A percentile compares a stretch with the other conserved stretches of the same genome.
Evolutionary conservation across 2,329 filamentous ascomycete species (phyloP).

Genomic region (Xylariomycetidae sp.): DNA sequence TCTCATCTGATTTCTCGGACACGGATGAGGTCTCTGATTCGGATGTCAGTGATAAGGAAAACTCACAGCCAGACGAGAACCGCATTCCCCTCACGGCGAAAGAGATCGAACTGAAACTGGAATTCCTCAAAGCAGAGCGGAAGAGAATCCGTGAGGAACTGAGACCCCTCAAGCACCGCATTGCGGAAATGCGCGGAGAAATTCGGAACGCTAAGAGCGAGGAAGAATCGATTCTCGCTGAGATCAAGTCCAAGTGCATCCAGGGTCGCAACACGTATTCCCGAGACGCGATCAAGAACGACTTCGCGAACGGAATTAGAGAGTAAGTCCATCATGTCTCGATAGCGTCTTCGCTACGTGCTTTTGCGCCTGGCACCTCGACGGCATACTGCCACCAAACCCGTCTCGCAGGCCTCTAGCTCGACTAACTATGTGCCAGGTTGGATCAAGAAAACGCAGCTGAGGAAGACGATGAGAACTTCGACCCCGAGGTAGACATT

Average conservation of each 20-base stretch:
- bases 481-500: slow-evolving; percentile 46
- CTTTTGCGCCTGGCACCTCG: not conserved
- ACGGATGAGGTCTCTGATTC: slow-evolving; percentile 23
- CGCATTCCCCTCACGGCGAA: slow-evolving; percentile 32
- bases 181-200: slow-evolving; percentile 28
- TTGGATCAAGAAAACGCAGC: slow-evolving; percentile 47
- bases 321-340: slow-evolving; percentile 31
- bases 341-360: not conserved
- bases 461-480: slow-evolving; percentile 47
- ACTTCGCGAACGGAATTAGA: slow-evolving; percentile 54
- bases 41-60: slow-evolving; percentile 21
- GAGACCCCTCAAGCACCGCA: slow-evolving; percentile 22
- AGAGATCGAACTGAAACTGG: slow-evolving; percentile 32
- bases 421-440: slow-evolving; percentile 16
- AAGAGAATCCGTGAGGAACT: slow-evolving; percentile 24
- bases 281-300: slow-evolving; percentile 45
- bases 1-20: slow-evolving; percentile 8
- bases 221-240: slow-evolving; percentile 20
- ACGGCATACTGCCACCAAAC: not conserved
- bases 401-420: not conserved
- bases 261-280: slow-evolving; percentile 50
- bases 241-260: slow-evolving; percentile 39
- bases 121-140: slow-evolving; percentile 27
- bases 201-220: slow-evolving; percentile 24
- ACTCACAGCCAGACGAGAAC: slow-evolving; percentile 14